Conservation (phyloP, 2,329 filamentous ascomycete species). For the Bipolaris zeicola region DNA sequence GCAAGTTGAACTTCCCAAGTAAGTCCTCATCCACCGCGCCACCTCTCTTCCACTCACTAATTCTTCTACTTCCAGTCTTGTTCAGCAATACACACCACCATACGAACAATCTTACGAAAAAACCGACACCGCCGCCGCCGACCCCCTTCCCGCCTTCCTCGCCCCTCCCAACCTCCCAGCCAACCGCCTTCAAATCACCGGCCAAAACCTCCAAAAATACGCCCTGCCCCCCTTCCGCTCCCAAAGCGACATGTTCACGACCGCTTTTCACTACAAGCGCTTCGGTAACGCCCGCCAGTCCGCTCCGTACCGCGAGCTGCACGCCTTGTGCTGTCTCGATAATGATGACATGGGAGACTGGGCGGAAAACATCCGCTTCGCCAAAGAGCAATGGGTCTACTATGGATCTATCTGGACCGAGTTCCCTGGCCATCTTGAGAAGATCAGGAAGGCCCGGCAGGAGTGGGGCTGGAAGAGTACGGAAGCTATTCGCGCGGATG, state of each 20-base stretch:
- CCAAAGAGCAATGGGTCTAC: conserved; percentile 30
- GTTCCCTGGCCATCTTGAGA: no score
- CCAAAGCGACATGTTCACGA: conserved; percentile 17
- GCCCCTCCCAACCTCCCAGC: conserved; percentile 22
- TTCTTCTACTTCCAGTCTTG: no score
- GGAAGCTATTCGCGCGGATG: no score
- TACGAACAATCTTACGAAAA: no score
- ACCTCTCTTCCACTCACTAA: no score
- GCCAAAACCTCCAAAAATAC: conserved; percentile 20
- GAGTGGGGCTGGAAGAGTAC: no score
- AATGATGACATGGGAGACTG: conserved; percentile 29
- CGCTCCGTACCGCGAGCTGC: conserved; percentile 35
- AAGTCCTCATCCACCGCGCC: no score
- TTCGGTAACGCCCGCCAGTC: conserved; percentile 26
- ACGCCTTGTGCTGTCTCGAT: conserved; percentile 27
- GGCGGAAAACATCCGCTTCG: conserved; percentile 45
- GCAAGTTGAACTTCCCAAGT: no score
- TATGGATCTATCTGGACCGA: no score
- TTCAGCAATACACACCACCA: no score
- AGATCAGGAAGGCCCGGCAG: no score
- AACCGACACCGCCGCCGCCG: no score
- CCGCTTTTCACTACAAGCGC: conserved; percentile 22
- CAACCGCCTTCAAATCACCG: conserved; percentile 24
- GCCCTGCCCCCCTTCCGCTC: conserved; percentile 9
- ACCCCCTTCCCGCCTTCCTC: conserved; percentile 11